Evolutionary conservation across 805 yeast genomes (phyloP).

Genomic region (Tetrapisispora fleetii): DNA sequence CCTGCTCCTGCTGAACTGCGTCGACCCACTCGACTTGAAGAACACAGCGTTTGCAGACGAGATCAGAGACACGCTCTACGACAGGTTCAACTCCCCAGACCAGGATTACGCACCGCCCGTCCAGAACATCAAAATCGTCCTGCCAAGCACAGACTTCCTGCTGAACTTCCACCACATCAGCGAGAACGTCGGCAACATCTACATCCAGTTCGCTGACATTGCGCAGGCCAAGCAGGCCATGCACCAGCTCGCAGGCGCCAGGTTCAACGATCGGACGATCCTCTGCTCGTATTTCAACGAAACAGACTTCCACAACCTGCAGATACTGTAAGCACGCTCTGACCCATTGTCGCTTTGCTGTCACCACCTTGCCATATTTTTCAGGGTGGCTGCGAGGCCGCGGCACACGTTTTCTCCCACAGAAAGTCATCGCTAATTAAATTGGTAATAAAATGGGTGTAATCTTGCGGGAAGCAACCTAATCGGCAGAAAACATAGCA

Average conservation of each 20-base stretch:
- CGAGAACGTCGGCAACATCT: constrained; percentile 64
- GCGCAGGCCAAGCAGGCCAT: constrained; percentile 48
- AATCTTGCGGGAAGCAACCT: not conserved
- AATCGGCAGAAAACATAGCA: too few relatives aligned
- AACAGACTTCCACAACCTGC: constrained; percentile 39
- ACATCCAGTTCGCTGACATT: constrained; percentile 48
- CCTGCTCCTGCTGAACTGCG: constrained; percentile 54
- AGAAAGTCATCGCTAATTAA: not conserved
- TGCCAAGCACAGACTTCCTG: constrained; percentile 37
- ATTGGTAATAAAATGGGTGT: not conserved
- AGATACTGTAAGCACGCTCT: not conserved
- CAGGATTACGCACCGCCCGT: too few relatives aligned
- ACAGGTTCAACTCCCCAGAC: constrained; percentile 19
- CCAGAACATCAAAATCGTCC: constrained; percentile 43
- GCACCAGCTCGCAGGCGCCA: constrained; percentile 49
- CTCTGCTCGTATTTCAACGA: constrained; percentile 55
- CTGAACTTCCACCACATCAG: constrained; percentile 37
- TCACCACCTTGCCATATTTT: too few relatives aligned
- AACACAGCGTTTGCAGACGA: constrained; percentile 40
- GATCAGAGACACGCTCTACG: constrained; percentile 40
- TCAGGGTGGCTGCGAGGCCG: too few relatives aligned
- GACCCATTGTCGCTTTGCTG: too few relatives aligned
- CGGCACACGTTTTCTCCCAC: too few relatives aligned
- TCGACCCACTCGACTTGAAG: constrained; percentile 53
- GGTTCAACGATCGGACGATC: constrained; percentile 59